A percentile compares a stretch with the other conserved stretches of the same genome.
These are phyloP conservation scores for Blastocladiella britannica DNA, from an alignment of 192 early-diverging fungal genomes.

Conservation along the genomic window DNA sequence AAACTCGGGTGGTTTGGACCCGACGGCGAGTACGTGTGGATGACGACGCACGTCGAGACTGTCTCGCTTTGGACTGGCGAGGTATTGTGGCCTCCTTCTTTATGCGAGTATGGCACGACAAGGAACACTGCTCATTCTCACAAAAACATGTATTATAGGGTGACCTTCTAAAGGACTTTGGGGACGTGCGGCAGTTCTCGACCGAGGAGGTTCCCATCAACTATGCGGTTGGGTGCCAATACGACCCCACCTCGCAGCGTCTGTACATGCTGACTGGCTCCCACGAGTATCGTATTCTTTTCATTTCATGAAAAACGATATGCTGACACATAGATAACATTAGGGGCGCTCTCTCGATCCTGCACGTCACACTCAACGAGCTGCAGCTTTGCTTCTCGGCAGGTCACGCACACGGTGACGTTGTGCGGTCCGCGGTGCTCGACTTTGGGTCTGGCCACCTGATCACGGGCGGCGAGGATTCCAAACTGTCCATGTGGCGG, in stretches of 20 bases:
- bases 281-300: slow-evolving; percentile 18
- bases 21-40: slow-evolving; percentile 65
- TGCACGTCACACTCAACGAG: slow-evolving; percentile 57
- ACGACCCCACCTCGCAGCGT: slow-evolving; percentile 39
- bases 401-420: slow-evolving; percentile 59
- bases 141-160: too few species aligned
- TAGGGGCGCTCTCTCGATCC: slow-evolving; percentile 51
- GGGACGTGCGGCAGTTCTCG: slow-evolving; percentile 48
- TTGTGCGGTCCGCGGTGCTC: slow-evolving; percentile 66
- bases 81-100: too few species aligned
- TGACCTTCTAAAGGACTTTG: slow-evolving; percentile 45
- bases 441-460: slow-evolving; percentile 31
- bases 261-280: slow-evolving; percentile 65
- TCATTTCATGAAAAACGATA: neutral
- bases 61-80: slow-evolving; percentile 48
- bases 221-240: slow-evolving; percentile 67
- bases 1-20: slow-evolving; percentile 84
- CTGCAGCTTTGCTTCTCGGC: slow-evolving; percentile 59
- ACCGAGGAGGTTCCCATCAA: slow-evolving; percentile 31
- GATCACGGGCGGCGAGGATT: slow-evolving; percentile 62
- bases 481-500: slow-evolving; percentile 52
- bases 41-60: slow-evolving; percentile 76
- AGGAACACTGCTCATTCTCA: too few species aligned
- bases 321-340: neutral
- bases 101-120: too few species aligned